Evolutionary conservation across 495 filamentous ascomycete species (phyloP).

Genomic region (Elasticomyces elasticus): DNA sequence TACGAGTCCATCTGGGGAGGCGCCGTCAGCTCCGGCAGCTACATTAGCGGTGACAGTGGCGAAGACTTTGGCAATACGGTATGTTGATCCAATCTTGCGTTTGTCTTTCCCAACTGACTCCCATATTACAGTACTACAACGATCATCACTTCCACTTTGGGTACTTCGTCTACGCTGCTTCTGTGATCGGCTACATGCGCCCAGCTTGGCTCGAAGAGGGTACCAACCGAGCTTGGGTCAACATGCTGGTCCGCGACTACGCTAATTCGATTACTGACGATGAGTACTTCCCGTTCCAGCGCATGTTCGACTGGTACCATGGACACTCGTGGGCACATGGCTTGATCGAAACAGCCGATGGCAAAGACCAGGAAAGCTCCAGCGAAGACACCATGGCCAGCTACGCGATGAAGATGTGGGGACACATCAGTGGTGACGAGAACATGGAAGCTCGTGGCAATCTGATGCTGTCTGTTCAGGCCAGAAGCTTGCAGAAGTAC

Average conservation of each 20-base stretch:
- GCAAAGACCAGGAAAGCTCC: slow-evolving; percentile 85
- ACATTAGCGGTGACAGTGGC: slow-evolving; percentile 58
- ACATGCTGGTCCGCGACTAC: slow-evolving; percentile 47
- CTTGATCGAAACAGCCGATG: slow-evolving; percentile 80
- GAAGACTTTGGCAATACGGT: slow-evolving; percentile 34
- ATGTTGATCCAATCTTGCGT: no score
- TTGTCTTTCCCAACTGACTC: no score
- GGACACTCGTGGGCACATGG: slow-evolving; percentile 96
- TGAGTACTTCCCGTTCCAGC: slow-evolving; percentile 72
- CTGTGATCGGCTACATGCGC: slow-evolving; percentile 75
- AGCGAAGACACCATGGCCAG: slow-evolving; percentile 78
- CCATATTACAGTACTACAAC: slow-evolving; percentile 62
- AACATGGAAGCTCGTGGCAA: slow-evolving; percentile 83
- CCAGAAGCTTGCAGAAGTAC: slow-evolving; percentile 62
- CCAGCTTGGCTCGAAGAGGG: slow-evolving; percentile 54
- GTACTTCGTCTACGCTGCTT: slow-evolving; percentile 84
- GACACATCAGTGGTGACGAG: slow-evolving; percentile 56
- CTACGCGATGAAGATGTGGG: slow-evolving; percentile 94
- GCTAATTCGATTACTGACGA: slow-evolving; percentile 67
- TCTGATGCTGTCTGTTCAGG: slow-evolving; percentile 68
- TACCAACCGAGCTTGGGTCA: slow-evolving; percentile 67
- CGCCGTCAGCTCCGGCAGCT: slow-evolving; percentile 70
- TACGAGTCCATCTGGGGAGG: slow-evolving; percentile 64
- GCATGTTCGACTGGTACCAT: slow-evolving; percentile 86
- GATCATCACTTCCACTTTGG: slow-evolving; percentile 94